Evolutionary conservation across 805 yeast genomes (phyloP).

Genomic region (Schizosaccharomyces japonicus): DNA sequence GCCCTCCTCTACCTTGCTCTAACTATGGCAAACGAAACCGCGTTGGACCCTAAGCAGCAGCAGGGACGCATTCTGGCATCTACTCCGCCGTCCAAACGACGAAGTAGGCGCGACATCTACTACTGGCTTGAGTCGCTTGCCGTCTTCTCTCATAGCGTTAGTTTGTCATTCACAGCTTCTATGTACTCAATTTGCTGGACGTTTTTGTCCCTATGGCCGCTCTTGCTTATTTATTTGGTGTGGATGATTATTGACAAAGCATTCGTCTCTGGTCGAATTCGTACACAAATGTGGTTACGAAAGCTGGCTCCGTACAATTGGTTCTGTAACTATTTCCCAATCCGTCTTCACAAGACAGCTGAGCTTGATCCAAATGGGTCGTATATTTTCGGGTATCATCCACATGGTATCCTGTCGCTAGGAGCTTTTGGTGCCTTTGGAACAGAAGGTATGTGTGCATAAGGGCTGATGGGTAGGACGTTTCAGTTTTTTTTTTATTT

Average conservation of each 20-base stretch:
- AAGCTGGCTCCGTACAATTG: slow-evolving; percentile 38
- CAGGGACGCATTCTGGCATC: neutral
- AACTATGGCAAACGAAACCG: neutral
- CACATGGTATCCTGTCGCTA: slow-evolving; percentile 86
- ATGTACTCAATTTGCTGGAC: neutral
- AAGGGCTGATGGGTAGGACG: neutral
- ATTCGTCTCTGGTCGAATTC: neutral
- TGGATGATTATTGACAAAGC: slow-evolving; percentile 1
- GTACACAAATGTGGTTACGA: slow-evolving; percentile 19
- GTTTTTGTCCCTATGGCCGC: neutral
- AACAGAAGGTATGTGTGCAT: slow-evolving; percentile 32
- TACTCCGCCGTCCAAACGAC: neutral
- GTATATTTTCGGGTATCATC: slow-evolving; percentile 39
- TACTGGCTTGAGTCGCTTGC: neutral
- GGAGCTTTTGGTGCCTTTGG: slow-evolving; percentile 72
- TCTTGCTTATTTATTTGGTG: neutral
- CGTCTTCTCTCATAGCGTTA: slow-evolving; percentile 1
- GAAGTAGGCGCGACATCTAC: neutral
- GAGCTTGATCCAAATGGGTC: slow-evolving; percentile 37
- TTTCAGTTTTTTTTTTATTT: neutral
- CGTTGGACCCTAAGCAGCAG: neutral
- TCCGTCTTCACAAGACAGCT: slow-evolving; percentile 38
- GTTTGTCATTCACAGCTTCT: neutral
- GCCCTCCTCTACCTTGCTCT: neutral
- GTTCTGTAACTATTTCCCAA: slow-evolving; percentile 63